Percentiles rank a stretch among this genome's conserved stretches.
Evolutionary conservation across 2,329 filamentous ascomycete genomes (phyloP).

Genomic region (Bipolaris victoriae): DNA sequence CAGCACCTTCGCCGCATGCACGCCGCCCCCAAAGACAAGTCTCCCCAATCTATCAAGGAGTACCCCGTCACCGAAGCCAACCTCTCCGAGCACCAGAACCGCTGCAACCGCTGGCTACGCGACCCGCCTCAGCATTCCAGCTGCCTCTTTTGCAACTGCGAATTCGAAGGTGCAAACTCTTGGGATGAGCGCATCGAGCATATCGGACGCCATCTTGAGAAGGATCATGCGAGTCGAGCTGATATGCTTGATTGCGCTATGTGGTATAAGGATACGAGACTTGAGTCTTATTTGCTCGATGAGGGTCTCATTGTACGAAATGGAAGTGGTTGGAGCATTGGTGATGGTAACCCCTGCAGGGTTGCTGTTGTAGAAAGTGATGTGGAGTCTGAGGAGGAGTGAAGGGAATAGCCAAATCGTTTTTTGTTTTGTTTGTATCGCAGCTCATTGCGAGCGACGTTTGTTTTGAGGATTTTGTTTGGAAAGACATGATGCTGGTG

Average conservation of each 20-base stretch:
- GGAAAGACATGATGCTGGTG: neutral
- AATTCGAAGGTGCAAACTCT: conserved; percentile 66
- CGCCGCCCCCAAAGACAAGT: conserved; percentile 52
- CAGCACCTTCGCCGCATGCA: conserved; percentile 92
- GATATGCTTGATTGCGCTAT: conserved; percentile 23
- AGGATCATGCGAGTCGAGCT: conserved; percentile 44
- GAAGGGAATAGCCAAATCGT: neutral
- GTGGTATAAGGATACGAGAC: conserved; percentile 38
- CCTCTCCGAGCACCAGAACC: conserved; percentile 62
- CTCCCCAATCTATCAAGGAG: conserved; percentile 53
- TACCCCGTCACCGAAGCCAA: conserved; percentile 55
- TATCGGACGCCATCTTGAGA: conserved; percentile 79
- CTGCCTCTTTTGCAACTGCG: conserved; percentile 69
- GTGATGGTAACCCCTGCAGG: conserved; percentile 37
- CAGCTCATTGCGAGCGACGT: neutral
- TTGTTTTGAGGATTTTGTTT: neutral
- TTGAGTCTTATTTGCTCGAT: conserved; percentile 49
- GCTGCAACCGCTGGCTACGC: conserved; percentile 68
- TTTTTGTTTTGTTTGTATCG: neutral
- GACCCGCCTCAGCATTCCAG: conserved; percentile 64
- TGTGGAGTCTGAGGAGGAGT: conserved; percentile 25
- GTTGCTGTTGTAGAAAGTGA: conserved; percentile 11
- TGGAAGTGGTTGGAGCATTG: conserved; percentile 41
- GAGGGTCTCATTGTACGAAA: conserved; percentile 48
- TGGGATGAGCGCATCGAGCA: conserved; percentile 92